Evolutionary conservation across 768 basidiomycete genomes (phyloP).

Genomic region (Cystoderma amianthinum): DNA sequence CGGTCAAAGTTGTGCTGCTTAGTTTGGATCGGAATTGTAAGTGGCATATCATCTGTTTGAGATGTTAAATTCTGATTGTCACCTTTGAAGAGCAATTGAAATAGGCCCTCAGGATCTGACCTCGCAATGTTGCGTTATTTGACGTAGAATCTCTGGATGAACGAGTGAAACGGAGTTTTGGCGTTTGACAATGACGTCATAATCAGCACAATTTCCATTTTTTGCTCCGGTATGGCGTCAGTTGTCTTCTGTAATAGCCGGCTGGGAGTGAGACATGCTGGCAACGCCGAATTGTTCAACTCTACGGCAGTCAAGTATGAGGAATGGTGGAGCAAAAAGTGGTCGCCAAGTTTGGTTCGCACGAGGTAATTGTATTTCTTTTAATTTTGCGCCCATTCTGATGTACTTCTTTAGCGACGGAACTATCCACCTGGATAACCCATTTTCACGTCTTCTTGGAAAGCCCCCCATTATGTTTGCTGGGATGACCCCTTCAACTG

Average conservation of each 20-base stretch:
- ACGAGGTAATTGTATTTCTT: constrained; percentile 56
- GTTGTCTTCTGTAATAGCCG: too few relatives aligned
- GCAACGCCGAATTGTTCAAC: constrained; percentile 59
- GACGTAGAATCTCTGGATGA: too few relatives aligned
- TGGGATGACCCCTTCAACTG: constrained; percentile 98
- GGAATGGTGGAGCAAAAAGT: constrained; percentile 90
- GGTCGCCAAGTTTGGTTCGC: constrained; percentile 77
- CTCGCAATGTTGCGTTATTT: too few relatives aligned
- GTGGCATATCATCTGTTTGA: constrained; percentile 20
- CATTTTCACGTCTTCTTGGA: constrained; percentile 91
- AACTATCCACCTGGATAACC: constrained; percentile 86
- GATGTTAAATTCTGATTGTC: too few relatives aligned
- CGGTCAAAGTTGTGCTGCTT: constrained; percentile 81
- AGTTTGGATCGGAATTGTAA: constrained; percentile 89
- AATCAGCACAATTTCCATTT: too few relatives aligned
- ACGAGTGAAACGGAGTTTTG: too few relatives aligned
- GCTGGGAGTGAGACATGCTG: too few relatives aligned
- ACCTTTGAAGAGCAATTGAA: too few relatives aligned
- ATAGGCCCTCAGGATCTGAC: too few relatives aligned
- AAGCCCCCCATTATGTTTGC: constrained; percentile 99
- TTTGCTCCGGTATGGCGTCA: too few relatives aligned
- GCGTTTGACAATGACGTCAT: too few relatives aligned
- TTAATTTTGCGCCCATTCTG: constrained; percentile 6
- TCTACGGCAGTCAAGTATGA: constrained; percentile 62
- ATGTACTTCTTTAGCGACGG: constrained; percentile 61